Base-by-base conservation (phyloP, 2,329 filamentous ascomycete species). In the Elsinoe australis region DNA sequence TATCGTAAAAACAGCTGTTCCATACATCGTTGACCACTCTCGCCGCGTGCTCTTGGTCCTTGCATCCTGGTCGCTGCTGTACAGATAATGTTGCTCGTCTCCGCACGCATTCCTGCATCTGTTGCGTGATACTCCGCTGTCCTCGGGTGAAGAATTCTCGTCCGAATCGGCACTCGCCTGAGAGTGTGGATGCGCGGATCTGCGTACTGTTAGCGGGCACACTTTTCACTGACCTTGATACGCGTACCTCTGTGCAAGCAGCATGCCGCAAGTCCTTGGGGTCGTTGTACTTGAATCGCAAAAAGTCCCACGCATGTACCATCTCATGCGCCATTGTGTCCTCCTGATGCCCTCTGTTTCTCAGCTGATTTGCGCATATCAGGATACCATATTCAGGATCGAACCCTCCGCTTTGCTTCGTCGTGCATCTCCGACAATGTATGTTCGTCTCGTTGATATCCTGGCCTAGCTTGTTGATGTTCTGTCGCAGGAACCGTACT, bases 21-120 rank as follows among this genome's bases (percentile, higher is more conserved):
- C 90, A 98, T n/a, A 98, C 92, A 67, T 94, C 83, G 67, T 96
- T 92, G 50, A 98, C 87, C 19, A 94, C 82, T 68, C 85, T 87
- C 45, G 80, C 78, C 3, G 92, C 92, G 56, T 96, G 86, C 10
- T 82, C 80, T 58, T 94, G 82, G 65, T 94, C 85, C 64, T 85
- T 86, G 62, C 89, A 92, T 38, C 76, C 74, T 12, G 88, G 87
- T 52, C 92, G 75, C 26, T 78, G 81, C 70, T 80, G 77, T 57
- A 98, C 79, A 17, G 86, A 94, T 56, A 85, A 69, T 26, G 87
- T 80, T 8, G 92, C 92, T 57, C 92, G 74, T 60, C 79, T 72
- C 52, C 88, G 76, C 46, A 98, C 90, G 67, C 92, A 98, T 59
- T 89, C 79, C 61, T 98, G 92, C 65, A 96, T 84, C 64, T 96